A percentile compares a stretch with the other conserved stretches of the same genome.
phyloP scores from a whole-genome alignment of 1,284 basidiomycete genomes.

The Apiotrichum sp. region DNA sequence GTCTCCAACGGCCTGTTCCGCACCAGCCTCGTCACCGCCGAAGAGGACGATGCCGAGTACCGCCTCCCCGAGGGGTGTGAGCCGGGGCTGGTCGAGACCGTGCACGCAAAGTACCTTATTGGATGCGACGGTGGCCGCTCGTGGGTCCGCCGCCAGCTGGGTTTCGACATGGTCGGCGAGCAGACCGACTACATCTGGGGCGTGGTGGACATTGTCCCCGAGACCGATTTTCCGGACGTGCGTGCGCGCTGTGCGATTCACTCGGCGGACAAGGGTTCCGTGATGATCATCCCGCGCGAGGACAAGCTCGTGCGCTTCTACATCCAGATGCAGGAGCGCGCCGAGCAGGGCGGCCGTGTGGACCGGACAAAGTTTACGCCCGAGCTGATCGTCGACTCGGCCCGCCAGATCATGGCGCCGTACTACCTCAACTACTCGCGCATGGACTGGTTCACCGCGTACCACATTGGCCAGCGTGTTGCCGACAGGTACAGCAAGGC shows the following conservation, averaged over 20 bases:
- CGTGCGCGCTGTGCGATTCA: constrained; percentile 15
- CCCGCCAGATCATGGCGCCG: constrained; percentile 31
- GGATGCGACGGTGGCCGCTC: constrained; percentile 26
- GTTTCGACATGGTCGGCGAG: constrained; percentile 20
- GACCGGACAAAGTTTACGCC: constrained; percentile 24
- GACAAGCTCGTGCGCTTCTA: constrained; percentile 16
- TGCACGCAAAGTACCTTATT: constrained; percentile 25
- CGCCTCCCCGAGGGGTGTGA: constrained; percentile 7
- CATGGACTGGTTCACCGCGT: constrained; percentile 39
- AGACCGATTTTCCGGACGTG: constrained; percentile 18
- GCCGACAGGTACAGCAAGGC: constrained; percentile 10
- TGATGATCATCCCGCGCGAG: constrained; percentile 19
- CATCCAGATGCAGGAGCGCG: constrained; percentile 9
- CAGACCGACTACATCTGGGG: constrained; percentile 24
- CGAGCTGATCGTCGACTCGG: constrained; percentile 28
- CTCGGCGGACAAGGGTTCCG: constrained; percentile 9
- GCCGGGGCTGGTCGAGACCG: constrained; percentile 12
- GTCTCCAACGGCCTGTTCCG: constrained; percentile 15
- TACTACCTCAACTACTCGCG: constrained; percentile 31
- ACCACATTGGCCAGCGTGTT: constrained; percentile 39
- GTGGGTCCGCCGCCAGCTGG: constrained; percentile 18
- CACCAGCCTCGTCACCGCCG: constrained; percentile 4
- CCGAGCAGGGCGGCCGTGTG: constrained; percentile 8
- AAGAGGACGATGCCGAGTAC: constrained; percentile 14
- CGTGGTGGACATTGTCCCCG: constrained; percentile 17